Conservation (phyloP, 257 asterid species). For the Solanum sejunctum region DNA sequence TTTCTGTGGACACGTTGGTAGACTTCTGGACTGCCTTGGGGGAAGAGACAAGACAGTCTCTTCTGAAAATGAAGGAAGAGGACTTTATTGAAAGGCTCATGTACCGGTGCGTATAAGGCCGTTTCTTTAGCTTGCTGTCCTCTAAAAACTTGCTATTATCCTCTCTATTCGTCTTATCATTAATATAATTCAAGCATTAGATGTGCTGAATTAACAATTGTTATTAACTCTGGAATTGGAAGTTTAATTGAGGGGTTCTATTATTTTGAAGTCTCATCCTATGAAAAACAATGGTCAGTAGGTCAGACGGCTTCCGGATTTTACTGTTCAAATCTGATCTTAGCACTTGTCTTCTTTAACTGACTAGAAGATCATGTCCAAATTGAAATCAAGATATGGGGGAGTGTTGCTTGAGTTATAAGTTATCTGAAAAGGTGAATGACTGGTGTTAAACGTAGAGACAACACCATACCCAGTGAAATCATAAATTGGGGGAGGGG, state of each 20-base stretch:
- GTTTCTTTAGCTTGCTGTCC: background rate
- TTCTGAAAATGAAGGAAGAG: slow-evolving; percentile 95
- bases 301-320: background rate
- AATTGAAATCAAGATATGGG: background rate
- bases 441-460: background rate
- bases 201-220: background rate
- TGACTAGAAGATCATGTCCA: background rate
- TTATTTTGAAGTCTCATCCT: background rate
- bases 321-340: background rate
- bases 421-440: background rate
- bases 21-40: slow-evolving; percentile 99
- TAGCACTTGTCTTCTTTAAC: background rate
- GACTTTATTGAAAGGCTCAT: slow-evolving; percentile 92
- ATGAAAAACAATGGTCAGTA: background rate
- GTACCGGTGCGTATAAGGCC: slow-evolving; percentile 52
- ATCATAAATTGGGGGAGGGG: background rate
- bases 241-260: background rate
- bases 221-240: background rate
- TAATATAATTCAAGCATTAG: background rate
- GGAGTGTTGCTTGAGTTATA: background rate
- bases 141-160: background rate
- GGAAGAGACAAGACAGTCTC: slow-evolving; percentile 89
- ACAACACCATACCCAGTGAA: background rate
- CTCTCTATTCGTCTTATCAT: background rate
- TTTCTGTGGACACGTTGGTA: slow-evolving; percentile 91